These are phyloP conservation scores for Calophaca sinica DNA, from an alignment of 306 rosid species.

Conservation along the genomic window DNA sequence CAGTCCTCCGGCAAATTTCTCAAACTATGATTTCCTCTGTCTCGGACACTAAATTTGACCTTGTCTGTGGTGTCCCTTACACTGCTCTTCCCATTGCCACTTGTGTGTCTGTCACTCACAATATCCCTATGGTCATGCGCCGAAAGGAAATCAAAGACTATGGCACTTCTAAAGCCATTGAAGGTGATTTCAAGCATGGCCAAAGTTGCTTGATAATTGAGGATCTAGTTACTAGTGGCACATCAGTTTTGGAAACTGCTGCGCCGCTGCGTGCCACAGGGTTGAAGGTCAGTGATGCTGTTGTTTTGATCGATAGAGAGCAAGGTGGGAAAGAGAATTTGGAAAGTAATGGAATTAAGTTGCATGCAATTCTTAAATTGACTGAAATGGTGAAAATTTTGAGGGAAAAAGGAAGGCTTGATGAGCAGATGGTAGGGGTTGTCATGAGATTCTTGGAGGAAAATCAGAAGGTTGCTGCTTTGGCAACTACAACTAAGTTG, in stretches of 20 bases:
- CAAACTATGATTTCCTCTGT: conserved; percentile 71
- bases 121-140: conserved; percentile 91
- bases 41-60: conserved; percentile 64
- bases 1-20: conserved; percentile 77
- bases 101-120: conserved; percentile 57
- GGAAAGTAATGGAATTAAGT: conserved; percentile 69
- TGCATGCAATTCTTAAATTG: conserved; percentile 72
- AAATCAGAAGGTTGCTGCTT: conserved; percentile 73
- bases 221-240: conserved; percentile 90
- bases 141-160: conserved; percentile 93
- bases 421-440: conserved; percentile 60
- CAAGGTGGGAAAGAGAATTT: conserved; percentile 94
- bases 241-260: conserved; percentile 83
- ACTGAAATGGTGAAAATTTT: conserved; percentile 85
- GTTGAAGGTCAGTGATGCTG: conserved; percentile 74
- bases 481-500: conserved; percentile 48
- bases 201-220: conserved; percentile 80
- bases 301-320: conserved; percentile 84
- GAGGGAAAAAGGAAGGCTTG: conserved; percentile 76
- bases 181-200: conserved; percentile 61
- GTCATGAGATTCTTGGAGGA: conserved; percentile 77
- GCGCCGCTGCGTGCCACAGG: conserved; percentile 81
- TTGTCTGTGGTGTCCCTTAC: conserved; percentile 92
- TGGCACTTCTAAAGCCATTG: conserved; percentile 84
- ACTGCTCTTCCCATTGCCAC: conserved; percentile 94